Base-by-base conservation (phyloP, 2,329 filamentous ascomycete species). In the Lachnellula suecica region DNA sequence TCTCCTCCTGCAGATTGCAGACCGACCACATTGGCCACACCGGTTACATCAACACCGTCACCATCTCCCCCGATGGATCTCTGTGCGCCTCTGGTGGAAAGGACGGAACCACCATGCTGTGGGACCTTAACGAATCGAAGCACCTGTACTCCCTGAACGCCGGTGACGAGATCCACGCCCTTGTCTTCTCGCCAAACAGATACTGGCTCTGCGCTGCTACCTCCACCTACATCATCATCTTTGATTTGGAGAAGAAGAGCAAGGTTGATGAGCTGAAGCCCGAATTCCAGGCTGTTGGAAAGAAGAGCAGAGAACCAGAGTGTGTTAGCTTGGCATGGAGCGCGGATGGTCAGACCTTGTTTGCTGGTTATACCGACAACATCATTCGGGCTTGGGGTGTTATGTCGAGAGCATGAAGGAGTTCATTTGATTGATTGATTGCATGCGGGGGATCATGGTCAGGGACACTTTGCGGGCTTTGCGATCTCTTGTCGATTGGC, bases 201-300 rank as follows among this genome's bases (percentile, higher is more conserved):
- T 99, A 99, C 91, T 99, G 94, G 94, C 88, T 99, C 68, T 99
- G 94, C 85, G 94, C 94, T 73, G 94, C 94, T 74, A 99, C 94
- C 62, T 84, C 91, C 73, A 90, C 85, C 81, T 91, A 86, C 85
- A 97, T 99, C 85, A 97, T 97, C 85, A 97, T 99, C 85, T 99
- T 99, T 82, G 94, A 99, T 74, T 87, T 99, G 68, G 94, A 99
- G 91, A 99, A 99, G 92, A 99, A 99, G 92, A 95, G 88, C 88
- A 97, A 97, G 89, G 93, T 97, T 73, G 93, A 97, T 71, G 94
- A 97, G 87, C 87, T 99, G 77, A 97, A 96, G 88, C 93, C 93
- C 67, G 94, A 99, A 77, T 96, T 94, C 83, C 83, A 91, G 72
- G 84, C 91, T 74, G 88, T 91, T 74, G 90, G 92, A 82, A 96